Percentiles rank a stretch among this genome's conserved stretches.
These are phyloP conservation scores for Cryphonectria parasitica DNA, from an alignment of 2,329 filamentous ascomycete genomes.

Conservation along the genomic window DNA sequence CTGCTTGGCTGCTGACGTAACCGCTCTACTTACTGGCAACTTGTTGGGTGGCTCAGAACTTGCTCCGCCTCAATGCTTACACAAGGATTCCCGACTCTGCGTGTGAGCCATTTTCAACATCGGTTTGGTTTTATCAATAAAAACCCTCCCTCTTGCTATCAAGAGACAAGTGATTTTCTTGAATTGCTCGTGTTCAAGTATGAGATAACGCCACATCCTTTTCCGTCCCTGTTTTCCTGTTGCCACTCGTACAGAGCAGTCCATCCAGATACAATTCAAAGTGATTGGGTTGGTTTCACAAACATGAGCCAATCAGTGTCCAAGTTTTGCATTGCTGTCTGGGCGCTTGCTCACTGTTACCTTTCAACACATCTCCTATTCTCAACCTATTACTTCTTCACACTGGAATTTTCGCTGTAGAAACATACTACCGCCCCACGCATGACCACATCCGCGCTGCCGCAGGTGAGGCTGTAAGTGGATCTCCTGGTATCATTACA, in stretches of 20 bases:
- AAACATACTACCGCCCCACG: not conserved
- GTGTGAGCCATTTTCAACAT: conserved; percentile 15
- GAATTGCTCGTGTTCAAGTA: not conserved
- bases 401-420: not conserved
- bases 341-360: not conserved
- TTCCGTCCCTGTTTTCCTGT: not conserved
- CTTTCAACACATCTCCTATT: not conserved
- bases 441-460: not conserved
- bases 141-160: not conserved
- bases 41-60: not conserved
- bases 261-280: not conserved
- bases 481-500: not conserved
- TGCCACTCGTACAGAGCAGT: not conserved
- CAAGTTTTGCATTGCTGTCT: no score
- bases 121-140: not conserved
- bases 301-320: no score
- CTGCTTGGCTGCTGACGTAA: conserved; percentile 16
- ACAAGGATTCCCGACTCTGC: not conserved
- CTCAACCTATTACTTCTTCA: not conserved
- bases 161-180: not conserved
- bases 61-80: conserved; percentile 10
- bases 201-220: not conserved
- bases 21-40: not conserved
- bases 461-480: not conserved
- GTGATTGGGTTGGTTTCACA: not conserved